phyloP scores from a whole-genome alignment of 106 monocot genomes.

The Dioscorea zingiberensis region DNA sequence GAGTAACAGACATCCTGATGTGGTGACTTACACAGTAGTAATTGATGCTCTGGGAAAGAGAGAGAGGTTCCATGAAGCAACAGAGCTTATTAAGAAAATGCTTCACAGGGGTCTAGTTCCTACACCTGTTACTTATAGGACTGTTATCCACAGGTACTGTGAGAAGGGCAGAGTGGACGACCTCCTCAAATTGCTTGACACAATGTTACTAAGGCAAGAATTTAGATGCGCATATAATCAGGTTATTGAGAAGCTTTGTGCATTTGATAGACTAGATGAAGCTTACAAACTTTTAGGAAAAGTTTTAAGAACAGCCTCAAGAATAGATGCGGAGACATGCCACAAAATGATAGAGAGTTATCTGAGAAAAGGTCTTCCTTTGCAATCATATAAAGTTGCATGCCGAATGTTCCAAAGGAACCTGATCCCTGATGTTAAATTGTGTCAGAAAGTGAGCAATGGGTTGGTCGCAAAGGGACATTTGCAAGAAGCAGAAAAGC shows the following conservation, averaged over 20 bases:
- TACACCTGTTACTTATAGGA: conserved; percentile 76
- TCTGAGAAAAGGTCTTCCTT: conserved; percentile 35
- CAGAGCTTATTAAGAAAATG: conserved; percentile 64
- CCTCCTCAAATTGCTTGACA: conserved; percentile 60
- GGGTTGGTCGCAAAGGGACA: conserved; percentile 39
- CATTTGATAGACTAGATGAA: conserved; percentile 73
- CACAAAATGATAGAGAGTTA: conserved; percentile 60
- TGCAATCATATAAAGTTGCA: conserved; percentile 78
- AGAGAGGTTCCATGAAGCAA: conserved; percentile 60
- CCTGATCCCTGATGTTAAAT: conserved; percentile 61
- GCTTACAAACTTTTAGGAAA: conserved; percentile 64
- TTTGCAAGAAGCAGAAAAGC: conserved; percentile 36
- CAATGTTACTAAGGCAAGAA: conserved; percentile 52
- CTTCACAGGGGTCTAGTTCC: conserved; percentile 74
- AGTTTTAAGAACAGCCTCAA: conserved; percentile 79
- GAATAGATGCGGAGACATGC: conserved; percentile 61
- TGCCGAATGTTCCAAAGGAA: conserved; percentile 87
- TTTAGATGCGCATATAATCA: conserved; percentile 73
- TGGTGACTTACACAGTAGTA: conserved; percentile 77
- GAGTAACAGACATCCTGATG: conserved; percentile 85
- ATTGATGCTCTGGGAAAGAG: conserved; percentile 67
- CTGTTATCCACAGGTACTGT: conserved; percentile 83
- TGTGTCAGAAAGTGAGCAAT: conserved; percentile 60
- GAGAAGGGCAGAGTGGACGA: conserved; percentile 68
- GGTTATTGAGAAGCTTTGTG: conserved; percentile 79